phyloP scores from a whole-genome alignment of 1,284 basidiomycete genomes.

The Papiliotrema terrestris region DNA sequence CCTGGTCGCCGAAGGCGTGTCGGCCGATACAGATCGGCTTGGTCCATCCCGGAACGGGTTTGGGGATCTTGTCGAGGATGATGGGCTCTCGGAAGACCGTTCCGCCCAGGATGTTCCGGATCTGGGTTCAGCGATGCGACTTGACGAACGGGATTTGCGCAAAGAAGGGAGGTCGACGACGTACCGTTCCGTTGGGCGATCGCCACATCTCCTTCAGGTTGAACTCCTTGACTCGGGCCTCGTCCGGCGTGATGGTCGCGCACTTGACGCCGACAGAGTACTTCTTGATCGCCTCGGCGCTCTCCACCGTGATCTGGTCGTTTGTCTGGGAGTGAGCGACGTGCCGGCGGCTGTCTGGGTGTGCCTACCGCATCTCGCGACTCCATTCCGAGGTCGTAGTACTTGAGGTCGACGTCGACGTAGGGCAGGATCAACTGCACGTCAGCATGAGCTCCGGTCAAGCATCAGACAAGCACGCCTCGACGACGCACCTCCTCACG shows the following conservation, averaged over 20 bases:
- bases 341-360: not conserved
- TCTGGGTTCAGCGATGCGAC: slow-evolving; percentile 50
- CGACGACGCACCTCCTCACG: slow-evolving; percentile 70
- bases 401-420: slow-evolving; percentile 94
- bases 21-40: slow-evolving; percentile 96
- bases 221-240: slow-evolving; percentile 68
- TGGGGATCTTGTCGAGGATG: slow-evolving; percentile 83
- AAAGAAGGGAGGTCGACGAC: slow-evolving; percentile 42
- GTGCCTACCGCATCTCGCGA: slow-evolving; percentile 72
- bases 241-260: slow-evolving; percentile 98
- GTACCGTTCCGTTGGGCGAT: slow-evolving; percentile 87
- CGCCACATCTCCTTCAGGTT: slow-evolving; percentile 98
- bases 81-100: slow-evolving; percentile 99
- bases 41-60: slow-evolving; percentile 91
- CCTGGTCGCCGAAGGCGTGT: slow-evolving; percentile 96
- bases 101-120: slow-evolving; percentile 94
- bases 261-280: slow-evolving; percentile 81
- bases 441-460: not conserved
- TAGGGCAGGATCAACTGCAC: slow-evolving; percentile 87
- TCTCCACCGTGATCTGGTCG: slow-evolving; percentile 89
- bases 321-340: slow-evolving; percentile 62
- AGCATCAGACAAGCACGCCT: not conserved
- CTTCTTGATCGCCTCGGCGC: slow-evolving; percentile 82
- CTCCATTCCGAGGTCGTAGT: slow-evolving; percentile 94
- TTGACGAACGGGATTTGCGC: not conserved